Conservation (phyloP, 352 stramenopile genomes). For the Phytopythium montanum region DNA sequence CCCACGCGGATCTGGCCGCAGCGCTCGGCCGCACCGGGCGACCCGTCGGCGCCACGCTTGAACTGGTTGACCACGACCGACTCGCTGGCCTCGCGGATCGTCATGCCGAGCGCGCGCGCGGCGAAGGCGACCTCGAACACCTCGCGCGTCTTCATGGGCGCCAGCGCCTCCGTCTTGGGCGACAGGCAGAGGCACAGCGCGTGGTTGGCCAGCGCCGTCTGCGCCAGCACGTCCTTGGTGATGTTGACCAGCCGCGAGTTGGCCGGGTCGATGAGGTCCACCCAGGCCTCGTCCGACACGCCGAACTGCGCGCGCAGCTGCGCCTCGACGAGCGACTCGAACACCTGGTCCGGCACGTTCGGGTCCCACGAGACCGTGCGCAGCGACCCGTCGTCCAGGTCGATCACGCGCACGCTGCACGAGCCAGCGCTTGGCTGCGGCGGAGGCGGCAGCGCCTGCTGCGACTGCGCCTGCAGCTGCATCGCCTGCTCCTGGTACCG, state of each 20-base stretch:
- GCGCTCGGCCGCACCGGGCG: conserved; percentile 46
- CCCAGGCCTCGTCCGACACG: conserved; percentile 82
- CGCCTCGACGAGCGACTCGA: conserved; percentile 75
- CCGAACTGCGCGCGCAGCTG: conserved; percentile 72
- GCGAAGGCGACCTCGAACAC: conserved; percentile 79
- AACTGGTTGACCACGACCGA: conserved; percentile 86
- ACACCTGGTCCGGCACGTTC: conserved; percentile 76
- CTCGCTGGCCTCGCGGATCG: conserved; percentile 80
- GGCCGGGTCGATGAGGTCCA: conserved; percentile 80
- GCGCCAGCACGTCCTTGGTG: conserved; percentile 65
- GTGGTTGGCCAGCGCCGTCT: conserved; percentile 31
- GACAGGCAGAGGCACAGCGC: conserved; percentile 80
- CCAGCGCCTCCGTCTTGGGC: conserved; percentile 78
- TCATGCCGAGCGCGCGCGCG: conserved; percentile 73
- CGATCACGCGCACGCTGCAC: conserved; percentile 76
- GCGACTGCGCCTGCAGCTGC: too few relatives aligned
- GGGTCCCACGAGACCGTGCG: conserved; percentile 75
- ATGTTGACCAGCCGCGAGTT: conserved; percentile 84
- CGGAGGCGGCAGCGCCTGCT: neutral
- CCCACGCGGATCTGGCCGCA: conserved; percentile 52
- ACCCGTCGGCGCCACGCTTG: conserved; percentile 57
- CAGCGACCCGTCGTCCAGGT: conserved; percentile 79
- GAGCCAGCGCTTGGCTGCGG: conserved; percentile 6
- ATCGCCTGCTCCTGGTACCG: too few relatives aligned
- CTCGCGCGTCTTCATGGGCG: conserved; percentile 75